phyloP scores from a whole-genome alignment of 805 yeast genomes.

The Teunomyces atbi region DNA sequence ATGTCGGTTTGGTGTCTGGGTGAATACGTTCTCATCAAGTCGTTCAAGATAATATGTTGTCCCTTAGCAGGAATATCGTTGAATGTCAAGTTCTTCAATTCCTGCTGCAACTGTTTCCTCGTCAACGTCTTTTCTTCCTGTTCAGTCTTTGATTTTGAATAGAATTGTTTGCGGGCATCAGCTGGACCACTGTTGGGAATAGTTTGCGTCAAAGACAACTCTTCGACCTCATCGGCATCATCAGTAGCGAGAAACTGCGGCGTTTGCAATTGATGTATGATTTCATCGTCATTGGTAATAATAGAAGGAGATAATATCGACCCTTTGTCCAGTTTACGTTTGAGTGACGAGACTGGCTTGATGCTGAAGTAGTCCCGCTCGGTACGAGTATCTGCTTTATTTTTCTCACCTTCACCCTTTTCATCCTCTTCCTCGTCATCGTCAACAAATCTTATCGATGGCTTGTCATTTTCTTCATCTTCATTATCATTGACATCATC shows the following conservation, averaged over 20 bases:
- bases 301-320: slow-evolving; percentile 31
- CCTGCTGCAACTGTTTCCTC: slow-evolving; percentile 36
- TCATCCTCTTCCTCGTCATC: slow-evolving; percentile 26
- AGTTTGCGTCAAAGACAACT: not conserved
- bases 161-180: slow-evolving; percentile 8
- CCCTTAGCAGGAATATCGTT: slow-evolving; percentile 90
- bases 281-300: slow-evolving; percentile 35
- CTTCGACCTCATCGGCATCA: slow-evolving; percentile 9
- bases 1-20: slow-evolving; percentile 55
- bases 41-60: slow-evolving; percentile 86
- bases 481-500: slow-evolving; percentile 36
- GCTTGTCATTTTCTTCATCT: slow-evolving; percentile 33
- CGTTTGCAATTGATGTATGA: slow-evolving; percentile 32
- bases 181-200: slow-evolving; percentile 6
- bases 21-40: slow-evolving; percentile 70
- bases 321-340: slow-evolving; percentile 6
- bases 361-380: slow-evolving; percentile 2
- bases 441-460: slow-evolving; percentile 59
- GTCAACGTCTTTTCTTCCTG: slow-evolving; percentile 20
- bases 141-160: slow-evolving; percentile 8
- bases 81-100: slow-evolving; percentile 49
- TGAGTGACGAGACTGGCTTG: slow-evolving; percentile 24
- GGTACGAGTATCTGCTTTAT: slow-evolving; percentile 1
- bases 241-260: slow-evolving; percentile 31
- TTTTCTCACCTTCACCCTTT: slow-evolving; percentile 18